A percentile compares a stretch with the other conserved stretches of the same genome.
Conservation (phyloP, 371 early-diverging fungal genomes). For the Mucor piriformis region DNA sequence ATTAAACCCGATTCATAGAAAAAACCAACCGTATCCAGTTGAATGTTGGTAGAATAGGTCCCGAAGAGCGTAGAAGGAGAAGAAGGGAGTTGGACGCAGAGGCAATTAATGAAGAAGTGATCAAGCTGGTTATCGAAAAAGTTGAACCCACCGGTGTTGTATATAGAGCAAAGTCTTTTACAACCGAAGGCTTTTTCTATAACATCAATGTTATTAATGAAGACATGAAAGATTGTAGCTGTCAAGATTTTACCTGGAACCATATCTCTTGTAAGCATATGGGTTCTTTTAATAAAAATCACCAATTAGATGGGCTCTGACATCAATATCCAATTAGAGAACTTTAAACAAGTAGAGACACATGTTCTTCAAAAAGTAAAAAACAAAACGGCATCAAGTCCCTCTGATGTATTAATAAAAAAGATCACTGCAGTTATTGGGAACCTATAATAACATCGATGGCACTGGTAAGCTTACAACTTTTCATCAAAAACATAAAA, state of each 20-base stretch:
- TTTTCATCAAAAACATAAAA: too few species aligned
- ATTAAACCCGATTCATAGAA: not conserved
- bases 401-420: too few species aligned
- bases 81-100: too few species aligned
- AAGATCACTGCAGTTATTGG: too few species aligned
- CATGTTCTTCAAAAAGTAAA: too few species aligned
- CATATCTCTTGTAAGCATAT: not conserved
- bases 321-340: too few species aligned
- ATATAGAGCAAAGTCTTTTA: not conserved
- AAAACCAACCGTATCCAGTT: not conserved
- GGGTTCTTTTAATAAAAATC: not conserved
- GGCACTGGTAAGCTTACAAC: too few species aligned
- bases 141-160: not conserved
- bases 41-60: constrained; percentile 4
- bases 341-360: too few species aligned
- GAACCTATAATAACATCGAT: too few species aligned
- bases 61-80: constrained; percentile 7
- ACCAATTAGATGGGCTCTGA: too few species aligned
- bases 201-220: not conserved
- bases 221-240: not conserved
- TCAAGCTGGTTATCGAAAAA: not conserved
- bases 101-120: not conserved
- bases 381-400: too few species aligned
- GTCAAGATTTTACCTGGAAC: not conserved
- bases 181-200: not conserved